Percentiles rank a stretch among this genome's conserved stretches.
These are phyloP conservation scores for Apostasia shenzhenica DNA, from an alignment of 106 monocot species.

Conservation along the genomic window DNA sequence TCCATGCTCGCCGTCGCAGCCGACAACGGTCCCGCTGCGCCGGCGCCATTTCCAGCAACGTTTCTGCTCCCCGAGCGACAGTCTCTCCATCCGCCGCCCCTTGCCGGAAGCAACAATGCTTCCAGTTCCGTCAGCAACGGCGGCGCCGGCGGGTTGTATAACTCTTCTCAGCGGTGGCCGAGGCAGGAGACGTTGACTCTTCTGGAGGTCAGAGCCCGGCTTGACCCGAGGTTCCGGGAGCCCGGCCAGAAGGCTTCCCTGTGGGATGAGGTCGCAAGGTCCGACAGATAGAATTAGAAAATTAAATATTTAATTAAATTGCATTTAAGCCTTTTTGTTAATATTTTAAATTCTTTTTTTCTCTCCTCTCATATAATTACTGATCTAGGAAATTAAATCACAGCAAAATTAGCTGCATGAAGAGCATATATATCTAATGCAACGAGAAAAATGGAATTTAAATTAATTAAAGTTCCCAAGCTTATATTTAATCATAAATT, in stretches of 20 bases:
- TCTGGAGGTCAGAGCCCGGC: constrained; percentile 54
- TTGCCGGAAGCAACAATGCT: background rate
- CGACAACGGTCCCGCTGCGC: too few relatives aligned
- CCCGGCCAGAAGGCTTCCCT: constrained; percentile 59
- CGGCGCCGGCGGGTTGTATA: background rate
- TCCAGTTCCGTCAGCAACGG: background rate
- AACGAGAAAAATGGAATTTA: too few relatives aligned
- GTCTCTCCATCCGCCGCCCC: background rate
- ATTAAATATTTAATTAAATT: too few relatives aligned
- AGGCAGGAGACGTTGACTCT: constrained; percentile 77
- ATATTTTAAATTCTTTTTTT: too few relatives aligned
- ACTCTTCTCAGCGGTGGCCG: constrained; percentile 45
- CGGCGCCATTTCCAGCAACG: background rate
- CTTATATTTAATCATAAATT: too few relatives aligned
- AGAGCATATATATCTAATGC: too few relatives aligned
- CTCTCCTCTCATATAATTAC: too few relatives aligned
- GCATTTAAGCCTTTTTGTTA: too few relatives aligned
- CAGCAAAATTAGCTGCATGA: too few relatives aligned
- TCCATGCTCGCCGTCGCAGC: background rate
- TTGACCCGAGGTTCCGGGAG: constrained; percentile 54
- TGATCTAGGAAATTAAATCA: too few relatives aligned
- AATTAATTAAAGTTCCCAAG: too few relatives aligned
- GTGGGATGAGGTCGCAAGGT: constrained; percentile 85
- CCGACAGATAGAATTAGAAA: background rate
- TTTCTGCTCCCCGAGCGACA: background rate